phyloP scores from a whole-genome alignment of 2,329 filamentous ascomycete genomes.

The Aspergillus proliferans region DNA sequence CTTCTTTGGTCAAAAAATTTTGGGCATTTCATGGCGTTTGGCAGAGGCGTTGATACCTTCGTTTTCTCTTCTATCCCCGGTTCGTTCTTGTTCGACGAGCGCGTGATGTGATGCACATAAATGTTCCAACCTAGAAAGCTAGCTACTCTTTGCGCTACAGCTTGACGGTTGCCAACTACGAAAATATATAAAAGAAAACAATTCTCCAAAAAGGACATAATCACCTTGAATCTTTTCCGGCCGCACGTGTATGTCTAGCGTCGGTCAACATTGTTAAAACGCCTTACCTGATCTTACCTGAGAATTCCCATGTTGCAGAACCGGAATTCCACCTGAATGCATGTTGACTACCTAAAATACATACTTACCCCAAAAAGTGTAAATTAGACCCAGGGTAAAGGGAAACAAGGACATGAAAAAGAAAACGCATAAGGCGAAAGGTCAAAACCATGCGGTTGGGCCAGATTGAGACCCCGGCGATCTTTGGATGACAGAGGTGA shows the following conservation, averaged over 20 bases:
- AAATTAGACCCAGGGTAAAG: slow-evolving; percentile 22
- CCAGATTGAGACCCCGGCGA: not conserved
- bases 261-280: slow-evolving; percentile 23
- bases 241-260: slow-evolving; percentile 15
- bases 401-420: slow-evolving; percentile 16
- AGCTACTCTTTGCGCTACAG: slow-evolving; percentile 8
- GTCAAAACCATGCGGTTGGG: slow-evolving; percentile 4
- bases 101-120: slow-evolving; percentile 22
- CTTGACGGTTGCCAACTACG: slow-evolving; percentile 1
- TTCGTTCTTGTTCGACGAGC: slow-evolving; percentile 22
- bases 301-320: slow-evolving; percentile 14
- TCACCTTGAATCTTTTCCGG: slow-evolving; percentile 15
- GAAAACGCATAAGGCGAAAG: slow-evolving; percentile 21
- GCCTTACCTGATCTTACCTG: slow-evolving; percentile 43
- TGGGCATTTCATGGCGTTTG: slow-evolving; percentile 35
- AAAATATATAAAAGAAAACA: slow-evolving; percentile 2
- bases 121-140: slow-evolving; percentile 24
- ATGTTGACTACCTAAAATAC: slow-evolving; percentile 33
- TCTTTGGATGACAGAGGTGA: not conserved
- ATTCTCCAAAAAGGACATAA: slow-evolving; percentile 1
- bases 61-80: slow-evolving; percentile 13
- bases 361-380: slow-evolving; percentile 36
- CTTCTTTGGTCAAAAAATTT: slow-evolving; percentile 20
- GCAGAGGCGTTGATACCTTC: slow-evolving; percentile 25
- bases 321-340: slow-evolving; percentile 13